A percentile compares a stretch with the other conserved stretches of the same genome.
Evolutionary conservation across 148 eudicot species (phyloP).

Genomic region (Camellia lanceoleosa): DNA sequence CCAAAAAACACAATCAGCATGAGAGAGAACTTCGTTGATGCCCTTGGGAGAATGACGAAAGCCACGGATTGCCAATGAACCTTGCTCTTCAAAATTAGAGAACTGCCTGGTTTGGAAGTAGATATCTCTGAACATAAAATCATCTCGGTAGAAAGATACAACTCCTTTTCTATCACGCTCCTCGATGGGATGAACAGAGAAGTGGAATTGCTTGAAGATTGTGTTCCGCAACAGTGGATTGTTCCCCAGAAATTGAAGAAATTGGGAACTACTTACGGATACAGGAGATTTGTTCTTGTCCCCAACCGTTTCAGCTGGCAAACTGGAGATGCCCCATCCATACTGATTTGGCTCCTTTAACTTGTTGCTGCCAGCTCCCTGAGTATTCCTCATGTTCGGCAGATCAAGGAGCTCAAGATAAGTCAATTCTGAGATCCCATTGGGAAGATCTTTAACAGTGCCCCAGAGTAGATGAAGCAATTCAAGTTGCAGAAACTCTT

Average conservation of each 20-base stretch:
- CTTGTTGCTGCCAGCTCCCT: constrained; percentile 2
- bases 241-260: constrained; percentile 12
- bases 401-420: constrained; percentile 27
- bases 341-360: not conserved
- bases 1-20: constrained; percentile 14
- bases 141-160: constrained; percentile 12
- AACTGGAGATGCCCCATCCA: constrained; percentile 25
- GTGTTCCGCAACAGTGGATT: constrained; percentile 9
- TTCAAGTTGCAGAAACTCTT: not conserved
- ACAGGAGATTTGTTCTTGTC: constrained; percentile 7
- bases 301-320: not conserved
- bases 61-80: constrained; percentile 22
- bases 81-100: not conserved
- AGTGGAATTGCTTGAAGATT: constrained; percentile 21
- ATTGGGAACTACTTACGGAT: constrained; percentile 12
- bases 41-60: constrained; percentile 18
- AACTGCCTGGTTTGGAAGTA: constrained; percentile 16
- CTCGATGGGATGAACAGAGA: constrained; percentile 20
- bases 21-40: constrained; percentile 14
- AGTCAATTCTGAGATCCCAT: constrained; percentile 25
- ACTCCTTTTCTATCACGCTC: not conserved
- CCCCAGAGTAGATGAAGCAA: not conserved
- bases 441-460: constrained; percentile 11
- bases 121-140: constrained; percentile 23
- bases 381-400: constrained; percentile 11